Base-by-base conservation (phyloP, 768 basidiomycete genomes). In the Rhizopogon vesiculosus region DNA sequence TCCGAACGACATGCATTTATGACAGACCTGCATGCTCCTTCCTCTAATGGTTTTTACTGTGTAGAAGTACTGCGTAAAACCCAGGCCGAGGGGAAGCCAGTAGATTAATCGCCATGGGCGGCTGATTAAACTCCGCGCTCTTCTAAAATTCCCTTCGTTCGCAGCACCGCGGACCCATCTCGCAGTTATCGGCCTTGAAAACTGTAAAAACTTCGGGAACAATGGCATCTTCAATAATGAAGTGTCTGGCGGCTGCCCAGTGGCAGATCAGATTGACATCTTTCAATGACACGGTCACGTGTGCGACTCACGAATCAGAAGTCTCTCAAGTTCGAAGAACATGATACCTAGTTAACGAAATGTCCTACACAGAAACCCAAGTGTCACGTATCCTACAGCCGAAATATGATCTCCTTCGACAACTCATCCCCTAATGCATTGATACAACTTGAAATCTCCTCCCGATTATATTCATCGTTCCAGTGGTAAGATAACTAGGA, bases 11-110 rank as follows among this genome's bases (percentile, higher is more conserved):
- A 38, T 13, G 45, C 25, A 15, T 35, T 39, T 33, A 49, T 3
- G 53, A 49, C 74, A 54, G 59, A 87, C 87, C 84, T 88, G 86
- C 87, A 90, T 90, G 62, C 87, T 89, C 45, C 80, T 72, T 5
- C 87, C 88, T 8, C 72, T 74, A 12, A 89, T 75, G 3, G 74
- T 69, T 56, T 83, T 81, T 22, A 87, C 44, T 31, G 80, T 74
- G 62, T 75, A 83, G 61, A 77, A 75, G 56, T 82, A 77, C 50
- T 80, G 69, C 0, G 75, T 72, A 29, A 84, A 69, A 44, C 78
- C 76, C 7, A 83, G 48, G 1, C 70, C 74, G 25, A 78, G 67
- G 8, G 87, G 87, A 7, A 81, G 67, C 86, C 86, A 87, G 64
- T 82, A 82, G 3, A 49, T 38, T 35, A 35, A 49, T 49, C 48